Base-by-base conservation (phyloP, 176 grass and related monocot genomes). In the Ensete glaucum region DNA sequence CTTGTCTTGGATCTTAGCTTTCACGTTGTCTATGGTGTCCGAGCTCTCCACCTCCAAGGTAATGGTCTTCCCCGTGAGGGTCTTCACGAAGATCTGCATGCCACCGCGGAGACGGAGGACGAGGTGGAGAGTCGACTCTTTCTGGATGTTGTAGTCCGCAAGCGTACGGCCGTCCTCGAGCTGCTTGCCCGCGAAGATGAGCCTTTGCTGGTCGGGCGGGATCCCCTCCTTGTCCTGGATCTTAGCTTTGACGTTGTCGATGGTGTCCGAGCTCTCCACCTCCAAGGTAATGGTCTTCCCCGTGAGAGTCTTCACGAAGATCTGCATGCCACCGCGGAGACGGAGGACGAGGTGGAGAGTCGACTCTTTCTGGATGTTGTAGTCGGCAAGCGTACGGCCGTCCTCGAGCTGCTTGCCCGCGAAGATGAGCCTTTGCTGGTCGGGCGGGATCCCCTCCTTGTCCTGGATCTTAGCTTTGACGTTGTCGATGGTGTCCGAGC, bases 1-100 rank as follows among this genome's bases (percentile, higher is more conserved):
- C 3, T 34, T 34, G 29, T 34, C 29, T 0, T 34, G 29, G 3
- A 34, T 34, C 29, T 34, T 34, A 0, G 29, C 29, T 34, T 34
- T 34, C 29, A 34, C 29, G 29, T 34, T 34, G 29, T 34, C 29
- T 4, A 34, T 34, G 3, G 29, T 34, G 29, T 34, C 29, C 29
- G 29, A 34, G 29, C 29, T 34, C 29, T 34, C 29, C 3, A 34
- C 29, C 29, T 34, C 29, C 29, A 34, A 5, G 3, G 29, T 34
- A 5, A 99, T 91, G 69, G 88, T 91, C 83, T 94, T 99, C 54
- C 95, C 95, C 25, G 95, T 99, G 1, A 91, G 86, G 54, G 95
- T 99, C 85, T 94, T 99, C n/a, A 99, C 95, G 69, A 99, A 99
- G 80, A 99, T 94, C 91, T 99, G 95, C 95, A 99, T 94, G 24